Conservation (phyloP, 164 flowering plant species). For the Vitis riparia region DNA sequence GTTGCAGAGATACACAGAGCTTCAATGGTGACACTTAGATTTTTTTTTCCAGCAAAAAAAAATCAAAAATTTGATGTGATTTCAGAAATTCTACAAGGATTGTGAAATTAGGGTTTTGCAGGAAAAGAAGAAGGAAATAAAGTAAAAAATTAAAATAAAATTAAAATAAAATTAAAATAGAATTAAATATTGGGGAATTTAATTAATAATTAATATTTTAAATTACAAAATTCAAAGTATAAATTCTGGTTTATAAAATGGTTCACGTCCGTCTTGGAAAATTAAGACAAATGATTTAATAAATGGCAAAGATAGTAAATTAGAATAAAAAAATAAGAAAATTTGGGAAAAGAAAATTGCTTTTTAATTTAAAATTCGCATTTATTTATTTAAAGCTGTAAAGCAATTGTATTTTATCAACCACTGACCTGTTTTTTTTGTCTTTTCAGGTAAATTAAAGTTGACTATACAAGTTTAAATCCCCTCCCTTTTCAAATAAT, state of each 20-base stretch:
- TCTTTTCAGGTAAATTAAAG: constrained; percentile 44
- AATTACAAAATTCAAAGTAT: constrained; percentile 49
- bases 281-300: constrained; percentile 39
- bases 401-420: constrained; percentile 42
- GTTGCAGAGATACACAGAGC: constrained; percentile 30
- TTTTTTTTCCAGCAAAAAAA: constrained; percentile 15
- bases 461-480: constrained; percentile 26
- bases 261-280: constrained; percentile 64
- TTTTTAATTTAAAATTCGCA: constrained; percentile 16
- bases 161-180: constrained; percentile 15
- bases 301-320: constrained; percentile 16
- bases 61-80: not conserved
- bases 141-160: constrained; percentile 22
- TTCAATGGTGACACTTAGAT: constrained; percentile 11
- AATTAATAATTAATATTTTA: constrained; percentile 37
- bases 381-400: constrained; percentile 43
- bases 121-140: constrained; percentile 36
- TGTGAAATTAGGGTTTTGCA: constrained; percentile 55
- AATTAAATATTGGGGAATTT: constrained; percentile 31
- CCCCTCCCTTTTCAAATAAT: constrained; percentile 17
- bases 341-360: constrained; percentile 29
- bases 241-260: constrained; percentile 55
- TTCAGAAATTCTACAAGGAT: constrained; percentile 15
- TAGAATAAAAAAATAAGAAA: constrained; percentile 12
- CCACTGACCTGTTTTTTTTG: constrained; percentile 62